Base-by-base conservation (phyloP, 257 asterid genomes). In the Leonotis leonurus region DNA sequence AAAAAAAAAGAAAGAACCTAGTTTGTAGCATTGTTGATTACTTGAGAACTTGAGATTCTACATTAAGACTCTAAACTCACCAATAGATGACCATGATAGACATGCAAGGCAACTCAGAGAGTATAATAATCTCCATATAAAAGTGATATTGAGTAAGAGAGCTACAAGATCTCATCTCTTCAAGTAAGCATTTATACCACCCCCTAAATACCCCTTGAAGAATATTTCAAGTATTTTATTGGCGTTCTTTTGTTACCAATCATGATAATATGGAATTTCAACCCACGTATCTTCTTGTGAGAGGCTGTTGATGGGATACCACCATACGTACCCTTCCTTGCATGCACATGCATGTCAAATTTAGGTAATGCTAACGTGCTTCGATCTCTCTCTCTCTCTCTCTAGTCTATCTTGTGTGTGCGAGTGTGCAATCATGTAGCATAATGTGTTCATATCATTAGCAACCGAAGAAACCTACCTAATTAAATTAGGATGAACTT, bases 331-430 rank as follows among this genome's bases (percentile, higher is more conserved):
- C 52, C 30, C 55, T 56, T 40, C 59, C 30, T 14, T 70, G 55
- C 71, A 45, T 37, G 63, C 68, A 58, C 41, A 50, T 70, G 71
- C 71, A 63, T 49, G 32, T 18, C 77, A 61, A 57, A 53, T 16
- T 27, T 62, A 56, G 77, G 64, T 62, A 70, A 50, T 5, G 32
- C 12, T 20, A 44, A 44, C 50, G 30, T 22, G 46, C 6, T 46
- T 18, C 11, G 8, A 20, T 14, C 64, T 20, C 58, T 5, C 37
- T 1, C 41, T 40, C n/a, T 14, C 43, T 10, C 26, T 3, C 18
- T 7, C 9, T 13, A n/a, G n/a, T n/a, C n/a, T n/a, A n/a, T n/a
- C n/a, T n/a, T n/a, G n/a, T n/a, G n/a, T 13, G 5, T 27, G 40
- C 1, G 51, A 3, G 5, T 48, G 16, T 4, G 25, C 1, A 20